These are phyloP conservation scores for Candida glucosophila DNA, from an alignment of 1,139 yeast species.

Conservation along the genomic window DNA sequence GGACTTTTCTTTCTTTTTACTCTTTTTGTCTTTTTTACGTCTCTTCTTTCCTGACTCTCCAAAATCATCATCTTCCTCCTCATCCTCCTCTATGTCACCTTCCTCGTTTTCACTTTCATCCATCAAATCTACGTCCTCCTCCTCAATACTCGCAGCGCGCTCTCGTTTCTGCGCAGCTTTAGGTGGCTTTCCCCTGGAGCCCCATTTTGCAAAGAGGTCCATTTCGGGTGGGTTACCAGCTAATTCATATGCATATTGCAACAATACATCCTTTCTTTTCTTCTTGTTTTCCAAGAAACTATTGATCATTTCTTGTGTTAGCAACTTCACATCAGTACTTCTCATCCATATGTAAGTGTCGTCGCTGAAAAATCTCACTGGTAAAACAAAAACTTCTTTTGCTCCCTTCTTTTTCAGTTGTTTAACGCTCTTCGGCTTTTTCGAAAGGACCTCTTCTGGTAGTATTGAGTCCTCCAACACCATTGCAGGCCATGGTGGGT, in stretches of 20 bases:
- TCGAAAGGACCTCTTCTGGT: conserved; percentile 43
- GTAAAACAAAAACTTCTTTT: conserved; percentile 17
- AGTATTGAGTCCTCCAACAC: conserved; percentile 50
- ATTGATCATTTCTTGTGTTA: conserved; percentile 19
- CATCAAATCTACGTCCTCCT: conserved; percentile 16
- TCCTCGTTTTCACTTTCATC: conserved; percentile 11
- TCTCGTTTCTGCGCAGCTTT: conserved; percentile 11
- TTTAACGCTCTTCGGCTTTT: conserved; percentile 36
- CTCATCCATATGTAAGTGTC: conserved; percentile 61
- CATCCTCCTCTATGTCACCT: conserved; percentile 7
- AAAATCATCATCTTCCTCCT: conserved; percentile 7
- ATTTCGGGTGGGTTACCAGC: conserved; percentile 38
- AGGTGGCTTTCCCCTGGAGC: conserved; percentile 28
- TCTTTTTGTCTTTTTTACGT: conserved; percentile 7
- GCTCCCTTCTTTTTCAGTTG: conserved; percentile 12
- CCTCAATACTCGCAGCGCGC: conserved; percentile 5
- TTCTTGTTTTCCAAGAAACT: conserved; percentile 14
- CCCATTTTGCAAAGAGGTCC: conserved; percentile 33
- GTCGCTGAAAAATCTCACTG: conserved; percentile 56
- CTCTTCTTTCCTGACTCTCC: conserved; percentile 10
- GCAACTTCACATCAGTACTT: conserved; percentile 29
- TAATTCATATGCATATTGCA: conserved; percentile 30
- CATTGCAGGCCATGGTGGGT: conserved; percentile 80
- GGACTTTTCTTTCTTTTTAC: conserved; percentile 11
- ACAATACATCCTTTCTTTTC: conserved; percentile 26